Conservation (phyloP, 2,329 filamentous ascomycete genomes). For the Penicillium aurantiogriseum region DNA sequence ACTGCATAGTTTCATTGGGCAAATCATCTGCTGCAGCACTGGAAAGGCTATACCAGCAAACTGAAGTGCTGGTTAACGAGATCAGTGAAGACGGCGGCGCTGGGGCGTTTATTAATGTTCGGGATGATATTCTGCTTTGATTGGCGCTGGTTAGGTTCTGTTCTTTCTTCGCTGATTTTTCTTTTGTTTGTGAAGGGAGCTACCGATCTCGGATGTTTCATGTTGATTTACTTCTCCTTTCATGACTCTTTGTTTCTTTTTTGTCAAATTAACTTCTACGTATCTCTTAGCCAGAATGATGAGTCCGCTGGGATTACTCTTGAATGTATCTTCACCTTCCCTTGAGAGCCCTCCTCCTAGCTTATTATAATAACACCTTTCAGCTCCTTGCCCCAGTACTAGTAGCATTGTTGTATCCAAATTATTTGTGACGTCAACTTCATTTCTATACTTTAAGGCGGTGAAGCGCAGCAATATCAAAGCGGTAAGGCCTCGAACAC, state of each 20-base stretch:
- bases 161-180: neutral
- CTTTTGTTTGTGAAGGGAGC: neutral
- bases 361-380: neutral
- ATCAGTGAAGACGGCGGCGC: constrained; percentile 75
- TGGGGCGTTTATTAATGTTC: constrained; percentile 76
- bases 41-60: constrained; percentile 83
- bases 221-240: constrained; percentile 1
- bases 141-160: constrained; percentile 5
- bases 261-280: neutral
- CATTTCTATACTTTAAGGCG: neutral
- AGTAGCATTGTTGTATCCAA: neutral
- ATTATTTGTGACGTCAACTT: neutral
- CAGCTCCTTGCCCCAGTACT: too few species aligned
- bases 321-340: neutral
- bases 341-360: rapidly evolving
- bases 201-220: neutral
- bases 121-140: constrained; percentile 48
- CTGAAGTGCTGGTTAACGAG: constrained; percentile 79
- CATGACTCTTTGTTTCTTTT: neutral
- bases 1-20: constrained; percentile 71
- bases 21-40: constrained; percentile 84
- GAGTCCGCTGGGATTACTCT: neutral
- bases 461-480: neutral
- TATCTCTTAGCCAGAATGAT: constrained; percentile 6
- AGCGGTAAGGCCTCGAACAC: neutral